Base-by-base conservation (phyloP, 768 basidiomycete species). In the Russula emetica region DNA sequence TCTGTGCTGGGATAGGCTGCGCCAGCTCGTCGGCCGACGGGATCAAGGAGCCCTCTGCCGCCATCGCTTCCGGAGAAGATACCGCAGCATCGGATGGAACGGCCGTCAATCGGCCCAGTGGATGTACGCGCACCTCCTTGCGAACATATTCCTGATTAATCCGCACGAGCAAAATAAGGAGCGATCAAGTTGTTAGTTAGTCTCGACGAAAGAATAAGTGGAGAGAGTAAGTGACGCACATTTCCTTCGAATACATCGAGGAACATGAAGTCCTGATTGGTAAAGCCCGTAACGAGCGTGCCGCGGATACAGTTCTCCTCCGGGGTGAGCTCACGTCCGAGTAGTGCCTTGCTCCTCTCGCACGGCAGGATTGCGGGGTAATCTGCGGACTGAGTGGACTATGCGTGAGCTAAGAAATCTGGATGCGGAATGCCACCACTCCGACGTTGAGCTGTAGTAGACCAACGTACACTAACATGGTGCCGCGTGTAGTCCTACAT, bases 171-270 rank as follows among this genome's bases (percentile, higher is more conserved):
- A 18, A 10, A 26, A 32, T 7, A 50, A 40, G 22, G 38, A 18
- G 16, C 7, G 22, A 11, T 1, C 6, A 30, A 28, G 13, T 11
- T 26, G 16, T 38, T 7, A 45, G 16, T 38, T 7, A 45, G 20
- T n/a, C 44, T 20, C 20, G n/a, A 44, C 20, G 20, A 44, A 26
- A 59, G 34, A 34, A 50, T 5, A 24, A 22, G 20, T 28, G 5
- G 16, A 57, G 26, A 45, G 40, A 40, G 40, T n/a, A n/a, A 32
- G 32, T 9, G 8, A 77, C 84, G 70, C 69, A 88, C 95, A 55
- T 81, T 68, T 36, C 92, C 92, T 74, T 98, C 95, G 63, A 96
- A 98, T 10, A 77, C 59, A 74, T 98, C 94, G 26, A 98, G 75
- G 3, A 80, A 72, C n/a, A 67, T 66, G 1, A 97, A 76, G 66